Evolutionary conservation across 139 green algal genomes (phyloP), one percentile per base, ranked within the genome.

Genomic region (Chlamydomonas incerta): DNA sequence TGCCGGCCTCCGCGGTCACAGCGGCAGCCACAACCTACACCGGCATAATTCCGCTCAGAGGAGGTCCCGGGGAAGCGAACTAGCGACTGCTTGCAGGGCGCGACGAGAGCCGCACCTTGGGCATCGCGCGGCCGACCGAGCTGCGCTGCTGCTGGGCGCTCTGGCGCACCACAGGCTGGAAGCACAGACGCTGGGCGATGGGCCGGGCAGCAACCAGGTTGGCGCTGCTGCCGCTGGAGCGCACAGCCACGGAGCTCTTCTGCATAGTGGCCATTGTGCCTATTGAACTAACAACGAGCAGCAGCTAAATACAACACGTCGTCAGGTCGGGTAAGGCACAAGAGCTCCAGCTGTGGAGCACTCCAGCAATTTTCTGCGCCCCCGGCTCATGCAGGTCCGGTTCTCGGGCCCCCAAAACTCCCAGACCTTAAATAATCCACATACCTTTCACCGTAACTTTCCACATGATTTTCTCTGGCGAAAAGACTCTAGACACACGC

Each of bases 21-120:
- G 77, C 77, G 14, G 63, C 63, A 34, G 77, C 77, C 63, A 74
- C 21, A 83, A 74, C 33, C 77, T 83, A 29, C 3, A 47, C 5
- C 14, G 11, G 33, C 18, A 47, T 9, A 72, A 47, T 72, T 72
- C 14, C 21, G 28, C 23, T 58, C 41, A 33, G 28, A 66, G 60
- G 8, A 21, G 18, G 60, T 24, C 8, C 17, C 18, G 24, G 23
- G 24, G 31, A n/a, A 4, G 60, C 20, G 17, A n/a, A 23, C 23
- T 2, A 66, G 60, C 23, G 24, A 2, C 60, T 2, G 55, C 20
- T 24, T 24, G 60, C 60, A n/a, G 60, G 24, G 34, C 20, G 70
- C 70, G 70, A 33, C 41, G 24, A 83, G 28, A 83, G 75, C 75
- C 75, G 75, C 75, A 83, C 77, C 77, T 84, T 84, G 65, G 65